Percentiles rank a stretch among this genome's conserved stretches.
phyloP scores from a whole-genome alignment of 202 grass and related monocot genomes.

The Eragrostis tef region DNA sequence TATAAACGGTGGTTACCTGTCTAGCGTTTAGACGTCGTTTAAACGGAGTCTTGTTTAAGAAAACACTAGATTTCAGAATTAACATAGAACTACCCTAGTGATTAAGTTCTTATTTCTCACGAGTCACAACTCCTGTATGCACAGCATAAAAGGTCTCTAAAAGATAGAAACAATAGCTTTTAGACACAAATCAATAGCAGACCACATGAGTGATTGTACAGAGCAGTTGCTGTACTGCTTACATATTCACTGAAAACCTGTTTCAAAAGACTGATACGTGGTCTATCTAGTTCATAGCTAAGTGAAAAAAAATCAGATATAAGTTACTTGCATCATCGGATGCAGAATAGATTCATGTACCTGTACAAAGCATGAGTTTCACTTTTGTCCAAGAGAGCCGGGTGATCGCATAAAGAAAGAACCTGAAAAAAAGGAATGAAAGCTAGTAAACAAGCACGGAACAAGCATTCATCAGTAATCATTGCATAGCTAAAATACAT shows the following conservation, averaged over 20 bases:
- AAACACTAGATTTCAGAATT: no score
- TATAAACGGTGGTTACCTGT: no score
- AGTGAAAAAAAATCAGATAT: slow-evolving; percentile 32
- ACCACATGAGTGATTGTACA: slow-evolving; percentile 5
- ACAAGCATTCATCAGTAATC: slow-evolving; percentile 14
- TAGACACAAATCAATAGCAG: not conserved
- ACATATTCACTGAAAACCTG: not conserved
- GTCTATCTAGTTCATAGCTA: not conserved
- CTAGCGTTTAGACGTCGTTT: no score
- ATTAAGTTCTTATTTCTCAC: slow-evolving; percentile 1
- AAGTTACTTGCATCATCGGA: slow-evolving; percentile 36
- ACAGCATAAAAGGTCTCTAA: not conserved
- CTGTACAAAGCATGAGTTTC: slow-evolving; percentile 92
- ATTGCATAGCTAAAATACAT: slow-evolving; percentile 24
- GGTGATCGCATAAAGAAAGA: slow-evolving; percentile 78
- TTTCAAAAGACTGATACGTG: not conserved
- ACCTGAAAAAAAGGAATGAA: slow-evolving; percentile 57
- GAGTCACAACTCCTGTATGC: slow-evolving; percentile 10
- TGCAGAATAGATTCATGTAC: slow-evolving; percentile 45
- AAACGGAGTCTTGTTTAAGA: no score
- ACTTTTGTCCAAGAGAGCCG: slow-evolving; percentile 84
- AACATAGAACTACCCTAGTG: not conserved
- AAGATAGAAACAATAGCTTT: not conserved
- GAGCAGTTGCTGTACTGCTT: slow-evolving; percentile 15
- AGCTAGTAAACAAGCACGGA: slow-evolving; percentile 36